Evolutionary conservation across 441 rosid species (phyloP).

Genomic region (Biscutella laevigata): DNA sequence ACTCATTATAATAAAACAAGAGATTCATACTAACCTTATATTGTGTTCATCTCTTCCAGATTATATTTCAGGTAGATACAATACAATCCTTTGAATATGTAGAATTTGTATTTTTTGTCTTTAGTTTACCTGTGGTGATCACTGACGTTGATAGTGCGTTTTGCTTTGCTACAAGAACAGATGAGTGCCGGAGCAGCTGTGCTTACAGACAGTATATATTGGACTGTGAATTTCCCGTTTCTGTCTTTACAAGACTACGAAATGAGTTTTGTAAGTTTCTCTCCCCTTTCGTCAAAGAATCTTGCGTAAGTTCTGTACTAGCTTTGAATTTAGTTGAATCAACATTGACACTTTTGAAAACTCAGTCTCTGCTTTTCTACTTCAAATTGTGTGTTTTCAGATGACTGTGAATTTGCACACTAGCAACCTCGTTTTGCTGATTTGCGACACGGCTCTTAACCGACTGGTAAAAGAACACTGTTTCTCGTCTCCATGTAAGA

Average conservation of each 20-base stretch:
- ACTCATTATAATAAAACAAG: too few relatives aligned
- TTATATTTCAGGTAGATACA: conserved; percentile 50
- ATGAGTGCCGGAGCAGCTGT: conserved; percentile 42
- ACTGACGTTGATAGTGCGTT: conserved; percentile 1
- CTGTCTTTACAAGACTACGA: conserved; percentile 35
- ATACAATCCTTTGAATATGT: neutral
- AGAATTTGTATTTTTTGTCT: neutral
- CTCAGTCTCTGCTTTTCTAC: neutral
- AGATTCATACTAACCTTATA: too few relatives aligned
- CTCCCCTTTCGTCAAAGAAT: neutral
- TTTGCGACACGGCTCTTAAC: conserved; percentile 45
- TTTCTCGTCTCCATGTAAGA: neutral
- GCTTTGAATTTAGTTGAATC: neutral
- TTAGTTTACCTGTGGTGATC: neutral
- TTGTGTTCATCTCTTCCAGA: conserved; percentile 42
- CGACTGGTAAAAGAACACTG: conserved; percentile 31
- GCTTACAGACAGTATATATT: conserved; percentile 45
- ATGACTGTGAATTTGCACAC: conserved; percentile 50
- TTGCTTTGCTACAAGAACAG: conserved; percentile 28
- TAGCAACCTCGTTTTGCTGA: conserved; percentile 39
- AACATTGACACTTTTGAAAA: neutral
- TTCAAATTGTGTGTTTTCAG: conserved; percentile 25
- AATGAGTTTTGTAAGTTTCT: conserved; percentile 37
- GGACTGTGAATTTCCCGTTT: conserved; percentile 44
- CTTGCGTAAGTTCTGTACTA: conserved; percentile 4